Conservation (phyloP, 129 eudicot species). For the Lactuca sativa region DNA sequence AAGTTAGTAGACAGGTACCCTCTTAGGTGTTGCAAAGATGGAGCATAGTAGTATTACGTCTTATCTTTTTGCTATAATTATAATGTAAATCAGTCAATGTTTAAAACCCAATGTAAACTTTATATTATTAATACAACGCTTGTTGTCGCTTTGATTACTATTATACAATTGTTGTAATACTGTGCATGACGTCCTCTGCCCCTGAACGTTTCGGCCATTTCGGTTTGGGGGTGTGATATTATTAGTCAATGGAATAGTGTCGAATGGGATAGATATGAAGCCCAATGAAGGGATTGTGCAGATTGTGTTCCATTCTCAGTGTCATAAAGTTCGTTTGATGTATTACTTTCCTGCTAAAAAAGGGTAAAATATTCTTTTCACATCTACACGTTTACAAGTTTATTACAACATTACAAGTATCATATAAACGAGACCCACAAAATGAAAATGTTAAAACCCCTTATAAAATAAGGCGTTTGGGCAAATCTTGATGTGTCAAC, state of each 20-base stretch:
- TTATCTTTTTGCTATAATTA: too few relatives aligned
- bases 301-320: slow-evolving; percentile 70
- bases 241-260: slow-evolving; percentile 45
- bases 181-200: too few relatives aligned
- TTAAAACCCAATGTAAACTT: too few relatives aligned
- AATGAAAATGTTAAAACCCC: not conserved
- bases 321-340: slow-evolving; percentile 94
- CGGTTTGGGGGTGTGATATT: too few relatives aligned
- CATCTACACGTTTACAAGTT: slow-evolving; percentile 4
- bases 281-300: slow-evolving; percentile 64
- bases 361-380: slow-evolving; percentile 38
- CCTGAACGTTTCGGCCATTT: too few relatives aligned
- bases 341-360: slow-evolving; percentile 76
- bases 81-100: too few relatives aligned
- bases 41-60: too few relatives aligned
- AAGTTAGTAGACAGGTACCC: too few relatives aligned
- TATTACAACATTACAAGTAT: not conserved
- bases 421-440: not conserved
- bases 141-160: too few relatives aligned
- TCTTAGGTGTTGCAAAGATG: too few relatives aligned
- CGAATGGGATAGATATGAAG: slow-evolving; percentile 36
- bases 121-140: too few relatives aligned
- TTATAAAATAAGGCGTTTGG: not conserved
- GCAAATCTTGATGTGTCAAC: slow-evolving; percentile 1
- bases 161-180: too few relatives aligned